phyloP scores from a whole-genome alignment of 2,329 filamentous ascomycete genomes.

The Apiospora kogelbergensis region DNA sequence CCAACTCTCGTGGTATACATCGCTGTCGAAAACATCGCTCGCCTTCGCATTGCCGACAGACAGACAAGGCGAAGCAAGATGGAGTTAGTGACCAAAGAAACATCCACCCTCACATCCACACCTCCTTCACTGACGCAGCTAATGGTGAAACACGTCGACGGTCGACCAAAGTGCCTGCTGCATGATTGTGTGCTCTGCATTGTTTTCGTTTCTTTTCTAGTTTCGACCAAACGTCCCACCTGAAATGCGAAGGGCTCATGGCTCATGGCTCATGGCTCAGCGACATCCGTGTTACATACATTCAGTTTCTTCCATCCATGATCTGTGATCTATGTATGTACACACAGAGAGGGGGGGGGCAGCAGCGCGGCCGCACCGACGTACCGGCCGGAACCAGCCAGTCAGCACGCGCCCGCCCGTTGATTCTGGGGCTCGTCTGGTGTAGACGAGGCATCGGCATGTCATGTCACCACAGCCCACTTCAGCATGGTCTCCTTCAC shows the following conservation, averaged over 20 bases:
- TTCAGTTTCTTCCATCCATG: background rate
- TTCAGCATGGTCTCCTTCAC: background rate
- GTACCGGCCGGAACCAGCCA: background rate
- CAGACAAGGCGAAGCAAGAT: background rate
- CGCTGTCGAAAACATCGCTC: background rate
- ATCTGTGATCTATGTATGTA: too few relatives aligned
- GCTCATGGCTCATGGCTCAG: background rate
- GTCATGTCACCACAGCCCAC: background rate
- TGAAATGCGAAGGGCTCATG: background rate
- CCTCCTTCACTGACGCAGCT: background rate
- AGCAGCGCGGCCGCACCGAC: background rate
- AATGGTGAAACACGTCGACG: constrained; percentile 6
- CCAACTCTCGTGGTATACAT: background rate
- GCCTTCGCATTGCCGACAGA: background rate
- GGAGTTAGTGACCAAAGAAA: background rate
- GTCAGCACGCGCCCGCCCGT: background rate
- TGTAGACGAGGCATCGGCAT: background rate
- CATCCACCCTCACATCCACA: background rate
- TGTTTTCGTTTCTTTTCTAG: constrained; percentile 8
- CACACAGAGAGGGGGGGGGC: background rate
- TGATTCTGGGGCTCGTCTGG: background rate
- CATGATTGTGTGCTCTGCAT: background rate
- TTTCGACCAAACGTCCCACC: background rate
- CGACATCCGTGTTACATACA: constrained; percentile 7
- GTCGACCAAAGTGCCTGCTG: background rate